Conservation (phyloP, 2,329 filamentous ascomycete genomes). For the Neonectria neomacrospora region DNA sequence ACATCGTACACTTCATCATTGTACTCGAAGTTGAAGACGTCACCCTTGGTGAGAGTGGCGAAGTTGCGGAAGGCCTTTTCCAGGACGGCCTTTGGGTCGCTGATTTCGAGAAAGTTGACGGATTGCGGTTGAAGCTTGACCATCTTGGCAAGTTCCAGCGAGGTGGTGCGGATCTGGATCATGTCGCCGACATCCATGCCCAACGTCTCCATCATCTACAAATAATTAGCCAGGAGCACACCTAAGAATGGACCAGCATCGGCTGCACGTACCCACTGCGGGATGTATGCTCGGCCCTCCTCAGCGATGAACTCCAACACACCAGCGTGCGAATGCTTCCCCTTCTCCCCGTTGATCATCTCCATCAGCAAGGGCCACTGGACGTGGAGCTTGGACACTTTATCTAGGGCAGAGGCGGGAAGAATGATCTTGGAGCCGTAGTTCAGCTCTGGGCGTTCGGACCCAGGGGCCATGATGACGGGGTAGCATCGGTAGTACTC, state of each 20-base stretch:
- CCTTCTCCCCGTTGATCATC: constrained; percentile 86
- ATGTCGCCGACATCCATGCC: constrained; percentile 91
- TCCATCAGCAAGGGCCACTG: constrained; percentile 98
- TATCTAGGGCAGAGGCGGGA: constrained; percentile 95
- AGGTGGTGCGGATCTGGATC: constrained; percentile 93
- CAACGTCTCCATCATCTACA: constrained; percentile 92
- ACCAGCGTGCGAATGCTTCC: constrained; percentile 87
- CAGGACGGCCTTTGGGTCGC: constrained; percentile 94
- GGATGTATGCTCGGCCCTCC: constrained; percentile 94
- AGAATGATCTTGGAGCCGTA: constrained; percentile 98
- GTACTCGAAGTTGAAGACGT: constrained; percentile 96
- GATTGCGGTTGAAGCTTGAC: constrained; percentile 98
- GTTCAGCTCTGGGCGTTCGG: constrained; percentile 89
- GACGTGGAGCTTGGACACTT: constrained; percentile 94
- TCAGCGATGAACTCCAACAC: constrained; percentile 98
- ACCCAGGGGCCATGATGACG: constrained; percentile 90
- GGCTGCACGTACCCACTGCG: constrained; percentile 79
- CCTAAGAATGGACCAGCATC: neutral
- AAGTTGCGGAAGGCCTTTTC: constrained; percentile 98
- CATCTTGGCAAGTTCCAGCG: constrained; percentile 87
- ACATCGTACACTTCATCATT: constrained; percentile 95
- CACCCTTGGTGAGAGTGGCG: constrained; percentile 90
- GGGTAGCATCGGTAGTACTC: constrained; percentile 99
- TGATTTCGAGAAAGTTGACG: constrained; percentile 93
- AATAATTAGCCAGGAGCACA: constrained; percentile 35